Percentiles rank a stretch among this genome's conserved stretches.
Conservation (phyloP, 2,329 filamentous ascomycete genomes). For the Colletotrichum spinosum region DNA sequence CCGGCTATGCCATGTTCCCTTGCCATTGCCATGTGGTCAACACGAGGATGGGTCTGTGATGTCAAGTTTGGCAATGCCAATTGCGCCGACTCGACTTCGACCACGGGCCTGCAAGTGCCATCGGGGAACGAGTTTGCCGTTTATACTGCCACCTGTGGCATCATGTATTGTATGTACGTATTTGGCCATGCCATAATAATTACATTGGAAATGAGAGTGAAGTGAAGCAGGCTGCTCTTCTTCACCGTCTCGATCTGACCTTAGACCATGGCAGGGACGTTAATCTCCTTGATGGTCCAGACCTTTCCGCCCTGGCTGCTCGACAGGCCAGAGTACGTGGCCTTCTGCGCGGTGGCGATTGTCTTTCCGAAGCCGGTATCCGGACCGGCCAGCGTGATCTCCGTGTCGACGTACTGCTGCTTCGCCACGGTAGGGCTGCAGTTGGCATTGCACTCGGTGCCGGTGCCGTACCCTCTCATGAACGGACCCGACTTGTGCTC, state of each 20-base stretch:
- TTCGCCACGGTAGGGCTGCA: constrained; percentile 51
- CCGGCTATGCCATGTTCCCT: too few species aligned
- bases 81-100: too few species aligned
- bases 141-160: too few species aligned
- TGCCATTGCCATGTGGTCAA: too few species aligned
- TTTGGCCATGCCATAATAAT: too few species aligned
- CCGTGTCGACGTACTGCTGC: constrained; percentile 45
- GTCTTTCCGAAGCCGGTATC: constrained; percentile 18
- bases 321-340: constrained; percentile 9
- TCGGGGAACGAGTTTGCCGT: too few species aligned
- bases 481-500: constrained; percentile 47
- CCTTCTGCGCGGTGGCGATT: constrained; percentile 20
- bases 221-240: neutral
- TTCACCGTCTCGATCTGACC: neutral
- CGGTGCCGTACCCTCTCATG: constrained; percentile 53
- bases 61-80: too few species aligned
- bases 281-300: constrained; percentile 27
- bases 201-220: too few species aligned
- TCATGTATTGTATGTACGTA: too few species aligned
- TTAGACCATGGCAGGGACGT: constrained; percentile 13
- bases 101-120: too few species aligned
- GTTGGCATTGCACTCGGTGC: constrained; percentile 51
- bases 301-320: constrained; percentile 21
- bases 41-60: too few species aligned
- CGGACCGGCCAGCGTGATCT: constrained; percentile 9